Evolutionary conservation across 2,329 filamentous ascomycete species (phyloP).

Genomic region (Penicillium sp.): DNA sequence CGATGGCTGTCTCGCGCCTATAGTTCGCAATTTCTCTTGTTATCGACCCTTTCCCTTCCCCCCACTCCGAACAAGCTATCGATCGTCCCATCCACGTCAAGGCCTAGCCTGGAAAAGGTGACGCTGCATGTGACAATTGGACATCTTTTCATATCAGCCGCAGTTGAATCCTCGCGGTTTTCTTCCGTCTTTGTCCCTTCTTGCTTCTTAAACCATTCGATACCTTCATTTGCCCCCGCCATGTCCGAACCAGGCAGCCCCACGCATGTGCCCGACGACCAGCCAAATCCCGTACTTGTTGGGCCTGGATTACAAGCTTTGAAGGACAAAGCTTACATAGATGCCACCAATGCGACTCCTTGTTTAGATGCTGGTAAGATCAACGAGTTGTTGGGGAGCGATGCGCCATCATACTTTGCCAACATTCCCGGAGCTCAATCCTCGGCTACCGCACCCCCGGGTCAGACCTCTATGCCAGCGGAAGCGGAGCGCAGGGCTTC

Average conservation of each 20-base stretch:
- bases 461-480: conserved; percentile 30
- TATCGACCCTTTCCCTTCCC: conserved; percentile 9
- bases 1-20: conserved; percentile 16
- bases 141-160: conserved; percentile 1
- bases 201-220: background rate
- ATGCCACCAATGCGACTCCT: conserved; percentile 29
- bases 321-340: conserved; percentile 24
- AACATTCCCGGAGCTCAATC: conserved; percentile 20
- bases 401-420: conserved; percentile 29
- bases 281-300: conserved; percentile 29
- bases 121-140: conserved; percentile 14
- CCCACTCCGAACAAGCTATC: conserved; percentile 3
- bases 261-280: conserved; percentile 22
- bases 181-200: background rate
- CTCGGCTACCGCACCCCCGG: conserved; percentile 15
- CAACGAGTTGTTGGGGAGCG: conserved; percentile 11
- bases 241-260: conserved; percentile 26
- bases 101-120: background rate
- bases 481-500: conserved; percentile 43
- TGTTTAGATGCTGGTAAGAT: conserved; percentile 21
- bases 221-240: conserved; percentile 3
- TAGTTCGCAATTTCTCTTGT: conserved; percentile 10
- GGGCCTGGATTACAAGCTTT: conserved; percentile 26
- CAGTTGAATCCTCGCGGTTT: conserved; percentile 1
- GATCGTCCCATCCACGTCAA: too few relatives aligned